These are phyloP conservation scores for Bipolaris gigantea DNA, from an alignment of 2,329 filamentous ascomycete genomes.

Conservation along the genomic window DNA sequence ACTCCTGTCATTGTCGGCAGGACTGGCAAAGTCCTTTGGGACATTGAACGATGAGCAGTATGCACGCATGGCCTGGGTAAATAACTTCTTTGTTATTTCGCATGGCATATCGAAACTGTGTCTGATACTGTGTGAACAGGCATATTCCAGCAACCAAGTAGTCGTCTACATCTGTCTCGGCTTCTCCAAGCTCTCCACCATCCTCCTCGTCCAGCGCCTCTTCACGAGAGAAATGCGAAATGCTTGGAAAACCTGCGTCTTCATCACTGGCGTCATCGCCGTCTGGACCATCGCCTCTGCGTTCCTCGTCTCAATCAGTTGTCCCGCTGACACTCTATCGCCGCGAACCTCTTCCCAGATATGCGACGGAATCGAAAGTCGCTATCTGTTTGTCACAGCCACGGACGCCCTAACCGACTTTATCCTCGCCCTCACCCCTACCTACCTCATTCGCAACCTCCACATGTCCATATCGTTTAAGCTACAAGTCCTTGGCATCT, in stretches of 20 bases:
- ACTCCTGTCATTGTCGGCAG: slow-evolving; percentile 24
- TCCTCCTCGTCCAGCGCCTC: slow-evolving; percentile 33
- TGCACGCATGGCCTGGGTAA: slow-evolving; percentile 23
- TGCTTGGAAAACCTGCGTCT: slow-evolving; percentile 29
- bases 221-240: slow-evolving; percentile 33
- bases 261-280: slow-evolving; percentile 15
- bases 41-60: slow-evolving; percentile 21
- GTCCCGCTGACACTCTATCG: neutral
- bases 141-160: slow-evolving; percentile 18
- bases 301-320: neutral
- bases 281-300: slow-evolving; percentile 22
- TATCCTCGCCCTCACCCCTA: slow-evolving; percentile 24
- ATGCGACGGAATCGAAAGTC: slow-evolving; percentile 20
- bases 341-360: slow-evolving; percentile 16
- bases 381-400: slow-evolving; percentile 22
- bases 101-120: neutral
- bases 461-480: slow-evolving; percentile 32
- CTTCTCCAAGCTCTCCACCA: slow-evolving; percentile 31
- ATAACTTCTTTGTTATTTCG: too few species aligned
- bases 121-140: neutral
- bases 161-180: slow-evolving; percentile 28
- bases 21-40: slow-evolving; percentile 26
- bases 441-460: slow-evolving; percentile 30
- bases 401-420: slow-evolving; percentile 30
- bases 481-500: slow-evolving; percentile 31